Conservation (phyloP, 441 rosid genomes). For the Pelargonium citronellum region DNA sequence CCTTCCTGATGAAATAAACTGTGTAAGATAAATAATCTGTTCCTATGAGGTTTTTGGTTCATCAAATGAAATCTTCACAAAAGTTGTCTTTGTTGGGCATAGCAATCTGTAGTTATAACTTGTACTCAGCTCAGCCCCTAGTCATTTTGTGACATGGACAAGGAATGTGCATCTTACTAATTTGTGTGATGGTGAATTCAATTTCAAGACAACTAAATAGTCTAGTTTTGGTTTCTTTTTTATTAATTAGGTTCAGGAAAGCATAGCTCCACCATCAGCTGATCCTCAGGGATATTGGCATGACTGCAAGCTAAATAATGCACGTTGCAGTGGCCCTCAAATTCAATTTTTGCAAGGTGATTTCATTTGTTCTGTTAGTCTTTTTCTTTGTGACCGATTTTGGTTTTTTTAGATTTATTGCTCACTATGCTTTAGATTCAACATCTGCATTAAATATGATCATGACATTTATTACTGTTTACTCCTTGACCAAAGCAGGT, state of each 20-base stretch:
- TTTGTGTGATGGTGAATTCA: no score
- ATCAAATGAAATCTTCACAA: not conserved
- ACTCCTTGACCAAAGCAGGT: constrained; percentile 19
- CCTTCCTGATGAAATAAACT: not conserved
- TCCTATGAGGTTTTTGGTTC: not conserved
- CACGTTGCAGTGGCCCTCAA: constrained; percentile 57
- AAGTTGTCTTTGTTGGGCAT: not conserved
- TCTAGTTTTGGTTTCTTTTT: not conserved
- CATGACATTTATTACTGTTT: not conserved
- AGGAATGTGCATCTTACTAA: not conserved
- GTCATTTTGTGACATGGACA: not conserved
- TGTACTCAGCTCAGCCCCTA: not conserved
- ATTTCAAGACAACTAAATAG: no score
- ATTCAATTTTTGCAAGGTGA: constrained; percentile 70
- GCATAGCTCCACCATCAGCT: constrained; percentile 61
- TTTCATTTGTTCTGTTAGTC: not conserved
- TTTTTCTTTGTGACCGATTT: not conserved
- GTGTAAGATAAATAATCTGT: not conserved
- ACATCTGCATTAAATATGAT: not conserved
- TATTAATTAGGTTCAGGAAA: constrained; percentile 6
- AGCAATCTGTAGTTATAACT: not conserved
- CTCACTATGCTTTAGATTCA: not conserved
- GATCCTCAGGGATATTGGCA: constrained; percentile 91
- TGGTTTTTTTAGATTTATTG: not conserved
- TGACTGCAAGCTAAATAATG: constrained; percentile 68